These are phyloP conservation scores for Diaporthe velutina DNA, from an alignment of 2,329 filamentous ascomycete genomes.

Conservation along the genomic window DNA sequence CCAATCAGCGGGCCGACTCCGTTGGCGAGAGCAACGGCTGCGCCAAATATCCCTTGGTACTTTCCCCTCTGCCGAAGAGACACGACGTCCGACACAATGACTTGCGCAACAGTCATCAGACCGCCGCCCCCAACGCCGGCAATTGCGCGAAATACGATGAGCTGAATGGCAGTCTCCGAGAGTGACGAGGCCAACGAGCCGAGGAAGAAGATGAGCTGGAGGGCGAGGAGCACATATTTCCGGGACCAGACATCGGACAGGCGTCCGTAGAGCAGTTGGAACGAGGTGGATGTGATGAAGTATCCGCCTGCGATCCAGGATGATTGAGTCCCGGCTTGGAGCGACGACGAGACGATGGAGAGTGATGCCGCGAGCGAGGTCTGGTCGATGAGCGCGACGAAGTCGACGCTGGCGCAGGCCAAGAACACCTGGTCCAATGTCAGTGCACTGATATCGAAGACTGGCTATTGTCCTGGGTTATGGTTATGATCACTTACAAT, in stretches of 20 bases:
- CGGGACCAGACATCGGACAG: slow-evolving; percentile 71
- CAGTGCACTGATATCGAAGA: neutral
- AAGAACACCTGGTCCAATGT: neutral
- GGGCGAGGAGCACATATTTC: slow-evolving; percentile 46
- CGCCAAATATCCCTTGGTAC: slow-evolving; percentile 40
- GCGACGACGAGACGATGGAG: slow-evolving; percentile 61
- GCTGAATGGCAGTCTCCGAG: slow-evolving; percentile 36
- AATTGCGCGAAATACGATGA: slow-evolving; percentile 39
- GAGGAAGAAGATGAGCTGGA: slow-evolving; percentile 37
- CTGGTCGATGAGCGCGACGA: slow-evolving; percentile 69
- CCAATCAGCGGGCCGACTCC: slow-evolving; percentile 35
- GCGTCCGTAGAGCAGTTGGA: slow-evolving; percentile 73
- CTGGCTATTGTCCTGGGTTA: too few species aligned
- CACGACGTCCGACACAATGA: slow-evolving; percentile 39
- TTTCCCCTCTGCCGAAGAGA: slow-evolving; percentile 38
- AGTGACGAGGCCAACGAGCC: slow-evolving; percentile 40
- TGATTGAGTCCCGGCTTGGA: slow-evolving; percentile 47
- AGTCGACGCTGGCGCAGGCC: slow-evolving; percentile 36
- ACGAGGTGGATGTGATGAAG: slow-evolving; percentile 69
- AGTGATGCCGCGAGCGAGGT: slow-evolving; percentile 64
- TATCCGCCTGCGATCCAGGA: slow-evolving; percentile 65
- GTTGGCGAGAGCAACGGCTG: slow-evolving; percentile 36
- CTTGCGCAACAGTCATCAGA: slow-evolving; percentile 37
- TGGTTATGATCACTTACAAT: neutral
- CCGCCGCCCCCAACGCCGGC: slow-evolving; percentile 40